Percentiles rank a stretch among this genome's conserved stretches.
Evolutionary conservation across 2,329 filamentous ascomycete species (phyloP).

Genomic region (Corniculantispora saksenae): DNA sequence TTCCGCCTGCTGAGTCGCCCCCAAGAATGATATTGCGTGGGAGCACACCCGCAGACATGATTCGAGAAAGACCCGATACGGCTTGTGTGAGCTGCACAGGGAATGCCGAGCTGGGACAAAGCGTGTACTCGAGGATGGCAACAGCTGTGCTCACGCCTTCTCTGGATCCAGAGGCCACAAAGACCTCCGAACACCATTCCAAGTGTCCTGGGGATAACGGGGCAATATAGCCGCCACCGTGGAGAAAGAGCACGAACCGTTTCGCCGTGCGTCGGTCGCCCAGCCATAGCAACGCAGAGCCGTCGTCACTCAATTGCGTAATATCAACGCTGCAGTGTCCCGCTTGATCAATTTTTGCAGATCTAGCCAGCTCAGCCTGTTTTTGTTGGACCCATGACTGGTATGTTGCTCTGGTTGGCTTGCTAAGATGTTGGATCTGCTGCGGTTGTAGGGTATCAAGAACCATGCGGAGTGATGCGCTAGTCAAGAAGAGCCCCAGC

Average conservation of each 20-base stretch:
- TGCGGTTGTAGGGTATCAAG: too few relatives aligned
- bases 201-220: conserved; percentile 27
- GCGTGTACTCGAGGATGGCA: conserved; percentile 36
- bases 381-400: too few relatives aligned
- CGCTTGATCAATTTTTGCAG: too few relatives aligned
- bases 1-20: conserved; percentile 36
- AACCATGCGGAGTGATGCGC: too few relatives aligned
- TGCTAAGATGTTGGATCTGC: too few relatives aligned
- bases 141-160: conserved; percentile 29
- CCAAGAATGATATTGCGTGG: conserved; percentile 34
- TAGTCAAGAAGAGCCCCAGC: too few relatives aligned
- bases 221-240: conserved; percentile 30
- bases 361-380: too few relatives aligned
- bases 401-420: too few relatives aligned
- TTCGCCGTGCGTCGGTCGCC: conserved; percentile 25
- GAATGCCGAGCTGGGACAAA: conserved; percentile 29
- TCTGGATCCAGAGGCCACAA: conserved; percentile 22
- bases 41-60: conserved; percentile 33
- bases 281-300: too few relatives aligned
- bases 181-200: conserved; percentile 29
- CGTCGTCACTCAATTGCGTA: too few relatives aligned
- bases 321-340: too few relatives aligned
- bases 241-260: conserved; percentile 31
- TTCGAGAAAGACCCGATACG: background rate
- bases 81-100: background rate